A percentile compares a stretch with the other conserved stretches of the same genome.
Conservation (phyloP, 2,329 filamentous ascomycete species). For the Alternaria novae-zelandiae region DNA sequence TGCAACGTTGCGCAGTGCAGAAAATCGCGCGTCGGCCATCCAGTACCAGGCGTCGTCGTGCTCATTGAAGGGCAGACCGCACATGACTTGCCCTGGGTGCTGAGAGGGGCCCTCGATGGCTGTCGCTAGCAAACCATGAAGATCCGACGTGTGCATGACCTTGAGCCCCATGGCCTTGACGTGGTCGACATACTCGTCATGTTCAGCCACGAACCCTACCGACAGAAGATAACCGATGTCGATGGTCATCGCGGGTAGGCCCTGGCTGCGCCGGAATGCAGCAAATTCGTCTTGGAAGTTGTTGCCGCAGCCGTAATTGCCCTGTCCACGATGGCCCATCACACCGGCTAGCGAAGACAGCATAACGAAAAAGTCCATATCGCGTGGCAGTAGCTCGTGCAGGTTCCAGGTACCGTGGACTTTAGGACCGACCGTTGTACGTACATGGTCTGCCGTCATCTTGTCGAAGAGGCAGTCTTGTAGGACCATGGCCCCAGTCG, state of each 20-base stretch:
- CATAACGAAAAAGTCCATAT: conserved; percentile 33
- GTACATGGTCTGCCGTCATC: conserved; percentile 9
- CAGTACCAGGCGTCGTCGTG: conserved; percentile 11
- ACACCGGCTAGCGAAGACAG: conserved; percentile 29
- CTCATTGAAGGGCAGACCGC: conserved; percentile 12
- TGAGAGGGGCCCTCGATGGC: conserved; percentile 6
- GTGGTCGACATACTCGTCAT: conserved; percentile 10
- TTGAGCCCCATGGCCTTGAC: conserved; percentile 13
- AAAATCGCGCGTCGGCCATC: conserved; percentile 7
- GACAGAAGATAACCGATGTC: conserved; percentile 22
- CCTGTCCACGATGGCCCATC: conserved; percentile 23
- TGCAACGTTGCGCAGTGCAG: conserved; percentile 5
- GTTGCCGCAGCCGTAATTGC: conserved; percentile 31
- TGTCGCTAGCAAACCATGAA: conserved; percentile 9
- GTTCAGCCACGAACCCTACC: conserved; percentile 35
- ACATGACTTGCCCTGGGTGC: conserved; percentile 10
- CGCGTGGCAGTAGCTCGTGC: conserved; percentile 14
- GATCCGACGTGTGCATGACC: conserved; percentile 10
- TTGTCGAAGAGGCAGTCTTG: conserved; percentile 19
- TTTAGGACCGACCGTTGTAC: conserved; percentile 30
- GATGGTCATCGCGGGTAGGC: conserved; percentile 47
- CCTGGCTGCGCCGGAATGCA: conserved; percentile 14
- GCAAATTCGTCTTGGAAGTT: conserved; percentile 32
- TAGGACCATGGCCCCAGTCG: conserved; percentile 39
- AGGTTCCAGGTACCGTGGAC: conserved; percentile 44